Percentiles rank a stretch among this genome's conserved stretches.
Conservation (phyloP, 2,329 filamentous ascomycete species). For the Botrytis elliptica region DNA sequence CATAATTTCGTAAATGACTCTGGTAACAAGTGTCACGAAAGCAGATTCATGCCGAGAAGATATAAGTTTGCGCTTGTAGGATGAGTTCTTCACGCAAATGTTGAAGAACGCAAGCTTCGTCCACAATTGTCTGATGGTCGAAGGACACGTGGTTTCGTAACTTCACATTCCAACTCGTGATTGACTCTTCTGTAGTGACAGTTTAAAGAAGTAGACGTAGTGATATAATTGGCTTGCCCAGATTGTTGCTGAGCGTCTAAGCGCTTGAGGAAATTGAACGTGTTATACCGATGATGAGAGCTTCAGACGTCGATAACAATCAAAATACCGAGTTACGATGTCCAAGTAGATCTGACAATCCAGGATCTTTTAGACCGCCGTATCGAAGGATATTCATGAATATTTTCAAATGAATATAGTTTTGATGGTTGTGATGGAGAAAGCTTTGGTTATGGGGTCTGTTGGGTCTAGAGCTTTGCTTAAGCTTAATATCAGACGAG, state of each 20-base stretch:
- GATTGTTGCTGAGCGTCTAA: background rate
- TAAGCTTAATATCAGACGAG: slow-evolving; percentile 5
- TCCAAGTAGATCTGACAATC: background rate
- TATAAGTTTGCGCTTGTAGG: background rate
- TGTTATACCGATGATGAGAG: background rate
- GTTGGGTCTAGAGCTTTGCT: slow-evolving; percentile 14
- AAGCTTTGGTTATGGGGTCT: slow-evolving; percentile 9
- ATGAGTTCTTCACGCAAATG: background rate
- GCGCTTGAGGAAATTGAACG: background rate
- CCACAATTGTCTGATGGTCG: background rate
- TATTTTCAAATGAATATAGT: background rate
- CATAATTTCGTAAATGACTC: slow-evolving; percentile 5
- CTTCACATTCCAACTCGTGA: background rate
- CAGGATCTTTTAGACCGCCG: background rate
- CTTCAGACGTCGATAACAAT: background rate
- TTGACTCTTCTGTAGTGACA: background rate
- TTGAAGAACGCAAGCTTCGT: background rate
- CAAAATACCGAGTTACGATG: background rate
- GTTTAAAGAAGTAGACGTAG: background rate
- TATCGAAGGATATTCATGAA: background rate
- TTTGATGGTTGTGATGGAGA: background rate
- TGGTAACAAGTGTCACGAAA: background rate
- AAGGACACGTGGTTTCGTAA: slow-evolving; percentile 9
- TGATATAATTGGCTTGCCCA: background rate
- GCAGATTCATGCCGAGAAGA: background rate